Conservation (phyloP, 2,329 filamentous ascomycete genomes). For the Scleromitrula shiraiana region DNA sequence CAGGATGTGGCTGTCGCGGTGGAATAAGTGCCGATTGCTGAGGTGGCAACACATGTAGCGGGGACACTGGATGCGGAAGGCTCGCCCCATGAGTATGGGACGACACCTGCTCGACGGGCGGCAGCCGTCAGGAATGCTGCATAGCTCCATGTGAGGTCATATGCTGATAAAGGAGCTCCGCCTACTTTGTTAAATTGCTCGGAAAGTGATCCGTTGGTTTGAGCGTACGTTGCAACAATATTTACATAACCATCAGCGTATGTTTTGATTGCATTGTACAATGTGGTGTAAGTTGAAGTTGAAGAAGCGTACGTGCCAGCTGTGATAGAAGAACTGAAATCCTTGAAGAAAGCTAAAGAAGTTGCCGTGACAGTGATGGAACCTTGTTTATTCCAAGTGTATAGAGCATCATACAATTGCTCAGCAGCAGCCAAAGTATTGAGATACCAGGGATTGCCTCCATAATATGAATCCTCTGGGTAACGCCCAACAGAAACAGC, state of each 20-base stretch:
- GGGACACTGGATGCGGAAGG: slow-evolving; percentile 41
- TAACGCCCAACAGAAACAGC: slow-evolving; percentile 61
- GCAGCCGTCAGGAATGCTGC: slow-evolving; percentile 59
- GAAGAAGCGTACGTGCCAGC: slow-evolving; percentile 58
- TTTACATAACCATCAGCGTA: slow-evolving; percentile 54
- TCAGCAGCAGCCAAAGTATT: slow-evolving; percentile 71
- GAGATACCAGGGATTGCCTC: slow-evolving; percentile 77
- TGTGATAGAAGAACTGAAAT: slow-evolving; percentile 49
- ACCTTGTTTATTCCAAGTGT: slow-evolving; percentile 58
- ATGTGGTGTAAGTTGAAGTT: slow-evolving; percentile 51
- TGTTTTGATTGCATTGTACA: slow-evolving; percentile 51
- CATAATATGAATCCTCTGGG: slow-evolving; percentile 65
- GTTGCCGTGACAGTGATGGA: slow-evolving; percentile 55
- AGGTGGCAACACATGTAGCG: slow-evolving; percentile 38
- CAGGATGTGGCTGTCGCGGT: slow-evolving; percentile 36
- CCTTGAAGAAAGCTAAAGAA: slow-evolving; percentile 65
- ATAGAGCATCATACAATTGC: slow-evolving; percentile 68
- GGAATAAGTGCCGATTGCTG: slow-evolving; percentile 45
- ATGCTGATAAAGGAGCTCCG: slow-evolving; percentile 51
- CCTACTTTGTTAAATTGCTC: slow-evolving; percentile 56
- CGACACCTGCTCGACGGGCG: slow-evolving; percentile 45
- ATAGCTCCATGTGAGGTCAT: slow-evolving; percentile 67
- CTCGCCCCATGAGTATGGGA: slow-evolving; percentile 51
- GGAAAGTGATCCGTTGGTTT: slow-evolving; percentile 52
- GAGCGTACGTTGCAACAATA: slow-evolving; percentile 41